Evolutionary conservation across 1,139 yeast genomes (phyloP).

Genomic region (Wickerhamomyces sp.): DNA sequence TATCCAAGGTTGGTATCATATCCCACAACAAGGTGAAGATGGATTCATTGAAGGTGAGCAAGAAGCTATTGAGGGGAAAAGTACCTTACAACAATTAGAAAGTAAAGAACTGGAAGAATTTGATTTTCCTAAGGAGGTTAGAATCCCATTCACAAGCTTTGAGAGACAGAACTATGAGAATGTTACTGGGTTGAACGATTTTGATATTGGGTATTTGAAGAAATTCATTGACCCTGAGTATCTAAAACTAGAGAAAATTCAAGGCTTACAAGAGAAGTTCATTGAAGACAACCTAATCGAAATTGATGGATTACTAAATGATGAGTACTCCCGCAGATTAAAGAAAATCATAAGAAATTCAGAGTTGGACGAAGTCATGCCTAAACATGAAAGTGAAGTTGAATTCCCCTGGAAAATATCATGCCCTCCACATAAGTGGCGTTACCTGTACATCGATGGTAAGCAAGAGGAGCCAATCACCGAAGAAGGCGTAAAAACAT

Average conservation of each 20-base stretch:
- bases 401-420: conserved; percentile 83
- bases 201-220: conserved; percentile 44
- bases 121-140: conserved; percentile 65
- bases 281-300: conserved; percentile 67
- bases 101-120: conserved; percentile 71
- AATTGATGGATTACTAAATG: conserved; percentile 56
- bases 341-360: conserved; percentile 43
- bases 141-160: conserved; percentile 27
- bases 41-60: conserved; percentile 81
- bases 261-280: conserved; percentile 46
- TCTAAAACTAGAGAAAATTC: conserved; percentile 39
- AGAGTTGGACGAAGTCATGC: conserved; percentile 60
- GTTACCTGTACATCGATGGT: conserved; percentile 84
- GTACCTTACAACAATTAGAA: conserved; percentile 79
- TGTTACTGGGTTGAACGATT: conserved; percentile 24
- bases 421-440: conserved; percentile 89
- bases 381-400: conserved; percentile 54
- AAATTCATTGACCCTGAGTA: conserved; percentile 55
- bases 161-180: conserved; percentile 23
- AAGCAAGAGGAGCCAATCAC: conserved; percentile 31
- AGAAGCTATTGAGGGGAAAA: conserved; percentile 67
- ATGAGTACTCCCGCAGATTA: conserved; percentile 46
- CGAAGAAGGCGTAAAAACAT: conserved; percentile 27
- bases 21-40: conserved; percentile 88
- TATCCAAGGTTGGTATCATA: conserved; percentile 98